Evolutionary conservation across 768 basidiomycete species (phyloP).

Genomic region (Auriscalpium vulgare): DNA sequence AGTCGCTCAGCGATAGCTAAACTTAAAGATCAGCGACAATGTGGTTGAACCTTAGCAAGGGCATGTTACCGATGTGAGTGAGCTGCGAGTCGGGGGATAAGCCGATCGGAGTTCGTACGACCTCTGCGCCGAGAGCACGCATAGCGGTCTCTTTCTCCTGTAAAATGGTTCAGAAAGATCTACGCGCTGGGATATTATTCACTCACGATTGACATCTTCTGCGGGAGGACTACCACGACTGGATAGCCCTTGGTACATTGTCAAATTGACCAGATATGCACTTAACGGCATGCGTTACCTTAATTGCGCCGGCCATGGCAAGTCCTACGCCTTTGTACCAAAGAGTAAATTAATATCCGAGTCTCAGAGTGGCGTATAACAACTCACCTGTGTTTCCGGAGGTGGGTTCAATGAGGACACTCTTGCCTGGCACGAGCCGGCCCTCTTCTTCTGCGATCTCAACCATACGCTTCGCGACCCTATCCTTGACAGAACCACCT

Average conservation of each 20-base stretch:
- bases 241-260: constrained; percentile 63
- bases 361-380: background rate
- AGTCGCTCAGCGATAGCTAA: constrained; percentile 84
- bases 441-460: constrained; percentile 89
- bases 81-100: constrained; percentile 85
- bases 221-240: constrained; percentile 82
- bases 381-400: constrained; percentile 87
- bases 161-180: background rate
- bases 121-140: constrained; percentile 87
- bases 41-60: constrained; percentile 22
- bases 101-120: constrained; percentile 87
- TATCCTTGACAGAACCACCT: constrained; percentile 93
- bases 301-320: constrained; percentile 88
- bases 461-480: constrained; percentile 95
- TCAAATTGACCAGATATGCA: constrained; percentile 52
- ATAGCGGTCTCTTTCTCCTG: constrained; percentile 91
- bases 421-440: constrained; percentile 75
- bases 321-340: constrained; percentile 60
- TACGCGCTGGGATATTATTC: background rate
- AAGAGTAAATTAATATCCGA: background rate
- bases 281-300: constrained; percentile 42
- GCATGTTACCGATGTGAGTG: constrained; percentile 77
- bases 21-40: constrained; percentile 68
- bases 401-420: constrained; percentile 50
- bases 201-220: constrained; percentile 85